phyloP scores from a whole-genome alignment of 768 basidiomycete genomes.

The Chlorophyllum brunneum region DNA sequence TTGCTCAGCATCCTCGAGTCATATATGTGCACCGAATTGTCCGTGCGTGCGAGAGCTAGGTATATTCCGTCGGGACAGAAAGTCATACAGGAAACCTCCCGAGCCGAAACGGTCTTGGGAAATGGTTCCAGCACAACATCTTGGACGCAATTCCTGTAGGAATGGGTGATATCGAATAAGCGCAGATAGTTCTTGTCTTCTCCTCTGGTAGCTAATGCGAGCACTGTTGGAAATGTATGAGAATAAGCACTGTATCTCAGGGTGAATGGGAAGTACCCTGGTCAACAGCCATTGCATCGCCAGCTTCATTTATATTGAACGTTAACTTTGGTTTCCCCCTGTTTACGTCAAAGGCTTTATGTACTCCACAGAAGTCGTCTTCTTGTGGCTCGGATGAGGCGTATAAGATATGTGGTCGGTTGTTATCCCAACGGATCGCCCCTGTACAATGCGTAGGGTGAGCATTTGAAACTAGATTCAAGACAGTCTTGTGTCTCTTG shows the following conservation, averaged over 20 bases:
- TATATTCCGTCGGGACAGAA: slow-evolving; percentile 63
- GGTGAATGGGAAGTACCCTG: slow-evolving; percentile 30
- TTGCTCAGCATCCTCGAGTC: slow-evolving; percentile 49
- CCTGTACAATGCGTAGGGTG: slow-evolving; percentile 31
- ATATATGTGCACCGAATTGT: slow-evolving; percentile 59
- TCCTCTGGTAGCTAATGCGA: slow-evolving; percentile 10
- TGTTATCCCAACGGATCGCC: slow-evolving; percentile 50
- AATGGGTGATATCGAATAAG: slow-evolving; percentile 48
- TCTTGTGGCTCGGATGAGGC: slow-evolving; percentile 50
- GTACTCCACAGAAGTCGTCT: slow-evolving; percentile 32
- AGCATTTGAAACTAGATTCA: slow-evolving; percentile 17
- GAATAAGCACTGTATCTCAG: slow-evolving; percentile 21
- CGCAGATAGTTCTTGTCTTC: slow-evolving; percentile 34
- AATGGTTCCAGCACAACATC: slow-evolving; percentile 34
- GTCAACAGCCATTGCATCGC: slow-evolving; percentile 48
- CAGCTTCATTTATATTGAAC: slow-evolving; percentile 46
- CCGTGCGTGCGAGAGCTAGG: slow-evolving; percentile 55
- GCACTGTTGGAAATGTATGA: slow-evolving; percentile 28
- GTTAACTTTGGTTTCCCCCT: slow-evolving; percentile 20
- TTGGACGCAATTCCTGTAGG: slow-evolving; percentile 22
- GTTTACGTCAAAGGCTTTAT: slow-evolving; percentile 46
- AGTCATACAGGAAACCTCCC: slow-evolving; percentile 42
- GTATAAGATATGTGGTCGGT: slow-evolving; percentile 38
- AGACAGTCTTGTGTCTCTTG: slow-evolving; percentile 11
- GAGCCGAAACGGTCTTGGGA: slow-evolving; percentile 11